phyloP scores from a whole-genome alignment of 78 protist species.

The Dictyostelium brefeldianum region DNA sequence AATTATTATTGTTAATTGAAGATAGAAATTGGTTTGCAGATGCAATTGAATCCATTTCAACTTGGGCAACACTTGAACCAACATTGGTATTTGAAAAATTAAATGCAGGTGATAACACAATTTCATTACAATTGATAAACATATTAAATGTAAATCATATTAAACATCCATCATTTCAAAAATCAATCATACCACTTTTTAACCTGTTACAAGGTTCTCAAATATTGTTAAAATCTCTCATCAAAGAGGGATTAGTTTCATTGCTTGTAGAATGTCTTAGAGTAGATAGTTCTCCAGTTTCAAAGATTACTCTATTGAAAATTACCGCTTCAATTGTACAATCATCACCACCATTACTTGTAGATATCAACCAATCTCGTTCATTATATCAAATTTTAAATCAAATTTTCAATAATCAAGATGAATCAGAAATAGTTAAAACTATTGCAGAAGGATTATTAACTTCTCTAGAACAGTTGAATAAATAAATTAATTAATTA shows the following conservation, averaged over 20 bases:
- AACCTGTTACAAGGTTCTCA: conserved; percentile 35
- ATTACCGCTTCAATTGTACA: conserved; percentile 40
- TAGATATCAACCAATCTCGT: neutral
- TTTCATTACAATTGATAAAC: neutral
- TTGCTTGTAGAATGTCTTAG: conserved; percentile 39
- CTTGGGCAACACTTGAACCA: conserved; percentile 67
- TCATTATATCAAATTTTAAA: neutral
- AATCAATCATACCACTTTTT: conserved; percentile 62
- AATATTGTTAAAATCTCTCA: conserved; percentile 20
- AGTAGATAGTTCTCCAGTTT: conserved; percentile 47
- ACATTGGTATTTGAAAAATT: conserved; percentile 17
- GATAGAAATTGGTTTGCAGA: conserved; percentile 78
- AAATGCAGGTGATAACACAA: neutral
- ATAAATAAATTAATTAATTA: too few species aligned
- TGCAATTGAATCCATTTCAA: conserved; percentile 72
- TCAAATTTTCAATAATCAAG: neutral
- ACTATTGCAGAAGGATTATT: conserved; percentile 32
- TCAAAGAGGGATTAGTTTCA: conserved; percentile 37
- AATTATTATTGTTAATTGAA: conserved; percentile 17
- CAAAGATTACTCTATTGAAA: conserved; percentile 61
- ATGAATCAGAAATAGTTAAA: conserved; percentile 65
- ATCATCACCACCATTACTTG: neutral
- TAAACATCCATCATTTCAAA: conserved; percentile 72
- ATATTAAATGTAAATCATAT: conserved; percentile 34
- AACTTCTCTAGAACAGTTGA: too few species aligned